Evolutionary conservation across 768 basidiomycete species (phyloP).

Genomic region (Cystobasidium onofrii): DNA sequence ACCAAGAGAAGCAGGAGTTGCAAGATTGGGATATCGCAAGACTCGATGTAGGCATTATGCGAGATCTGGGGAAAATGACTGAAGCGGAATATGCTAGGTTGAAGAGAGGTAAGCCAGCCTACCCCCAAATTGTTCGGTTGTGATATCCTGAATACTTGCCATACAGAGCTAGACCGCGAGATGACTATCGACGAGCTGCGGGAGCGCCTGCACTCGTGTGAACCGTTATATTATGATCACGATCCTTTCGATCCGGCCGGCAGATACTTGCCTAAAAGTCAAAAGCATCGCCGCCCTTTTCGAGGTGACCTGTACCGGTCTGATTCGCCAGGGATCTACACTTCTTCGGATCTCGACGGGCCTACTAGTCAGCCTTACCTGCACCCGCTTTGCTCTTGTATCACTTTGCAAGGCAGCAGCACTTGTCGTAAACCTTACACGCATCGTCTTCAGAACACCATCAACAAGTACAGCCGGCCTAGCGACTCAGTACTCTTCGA

Average conservation of each 20-base stretch:
- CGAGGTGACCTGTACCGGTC: not conserved
- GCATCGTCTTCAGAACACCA: not conserved
- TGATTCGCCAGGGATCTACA: not conserved
- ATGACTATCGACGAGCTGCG: not conserved
- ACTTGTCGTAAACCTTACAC: not conserved
- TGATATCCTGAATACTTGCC: not conserved
- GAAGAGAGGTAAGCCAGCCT: slow-evolving; percentile 5
- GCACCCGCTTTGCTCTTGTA: not conserved
- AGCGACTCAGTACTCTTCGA: not conserved
- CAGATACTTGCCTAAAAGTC: not conserved
- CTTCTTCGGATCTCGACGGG: too few species aligned
- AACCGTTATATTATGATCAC: not conserved
- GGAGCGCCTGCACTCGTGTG: not conserved
- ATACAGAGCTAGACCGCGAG: not conserved
- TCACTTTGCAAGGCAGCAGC: not conserved
- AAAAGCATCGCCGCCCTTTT: not conserved
- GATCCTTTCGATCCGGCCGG: not conserved
- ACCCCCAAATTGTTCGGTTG: not conserved
- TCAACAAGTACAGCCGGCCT: not conserved
- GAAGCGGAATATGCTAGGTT: not conserved
- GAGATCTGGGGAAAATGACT: not conserved
- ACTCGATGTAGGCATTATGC: not conserved
- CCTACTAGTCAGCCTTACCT: too few species aligned
- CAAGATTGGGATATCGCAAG: not conserved
- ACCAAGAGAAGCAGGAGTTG: not conserved